Evolutionary conservation across 2,329 filamentous ascomycete genomes (phyloP), one percentile per base, ranked within the genome.

Genomic region (Diaporthe longicolla): DNA sequence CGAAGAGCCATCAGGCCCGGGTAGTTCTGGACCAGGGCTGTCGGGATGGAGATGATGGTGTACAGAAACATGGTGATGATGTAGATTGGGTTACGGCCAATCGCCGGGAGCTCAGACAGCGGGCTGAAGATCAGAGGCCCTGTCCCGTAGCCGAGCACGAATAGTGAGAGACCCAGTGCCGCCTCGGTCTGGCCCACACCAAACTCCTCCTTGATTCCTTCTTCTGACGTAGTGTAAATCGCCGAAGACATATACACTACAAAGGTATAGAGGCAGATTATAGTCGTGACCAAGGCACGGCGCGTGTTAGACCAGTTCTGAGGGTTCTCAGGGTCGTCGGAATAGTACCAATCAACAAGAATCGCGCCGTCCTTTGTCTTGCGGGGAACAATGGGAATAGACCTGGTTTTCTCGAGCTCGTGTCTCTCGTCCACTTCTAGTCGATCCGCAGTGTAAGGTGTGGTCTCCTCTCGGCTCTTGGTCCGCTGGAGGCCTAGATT

Each of bases 81-180:
- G 81, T 94, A 94, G 8, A 92, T 88, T 0, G 90, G 89, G 77
- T 92, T 94, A 9, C 93, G 87, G 3, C 93, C 90, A 71, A 92
- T 85, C 45, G 83, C 76, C 0, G 90, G 89, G 19, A 92, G 86
- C 79, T 93, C 91, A 57, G 84, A 86, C 48, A 92, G 78, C 0
- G 90, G 90, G 1, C 87, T 87, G 81, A 87, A 91, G 43, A 92
- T 75, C 72, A 91, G 80, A 2, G 89, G 88, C 0, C 89, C 80
- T 37, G 81, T 17, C 24, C 82, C 79, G 76, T 81, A 78, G 63
- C 80, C 80, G 69, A 91, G 81, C 21, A 92, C 89, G 79, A 89
- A 92, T 75, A 91, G 84, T 0, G 88, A 85, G 9, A 92, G 83
- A 0, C 89, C 89, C 0, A 91, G 83, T 1, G 87, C 84, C 0